phyloP scores from a whole-genome alignment of 441 rosid genomes.

The Hura crepitans region DNA sequence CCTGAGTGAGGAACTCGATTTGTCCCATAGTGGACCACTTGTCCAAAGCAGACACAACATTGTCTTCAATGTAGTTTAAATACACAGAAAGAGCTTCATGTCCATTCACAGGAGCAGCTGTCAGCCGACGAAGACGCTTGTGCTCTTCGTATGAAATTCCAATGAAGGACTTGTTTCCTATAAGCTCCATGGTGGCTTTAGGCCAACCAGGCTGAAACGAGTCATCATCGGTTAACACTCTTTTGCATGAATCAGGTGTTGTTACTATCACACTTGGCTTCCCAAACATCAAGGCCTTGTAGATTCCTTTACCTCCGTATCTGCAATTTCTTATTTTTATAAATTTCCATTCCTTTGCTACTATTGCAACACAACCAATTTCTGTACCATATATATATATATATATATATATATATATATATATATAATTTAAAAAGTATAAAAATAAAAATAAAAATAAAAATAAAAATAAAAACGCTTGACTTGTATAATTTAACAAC shows the following conservation, averaged over 20 bases:
- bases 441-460: too few relatives aligned
- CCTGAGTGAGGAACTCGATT: constrained; percentile 56
- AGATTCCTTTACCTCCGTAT: constrained; percentile 54
- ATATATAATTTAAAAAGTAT: too few relatives aligned
- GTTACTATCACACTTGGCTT: constrained; percentile 73
- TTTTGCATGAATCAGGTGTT: constrained; percentile 53
- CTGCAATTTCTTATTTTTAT: constrained; percentile 28
- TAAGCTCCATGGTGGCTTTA: constrained; percentile 49
- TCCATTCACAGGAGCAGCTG: constrained; percentile 77
- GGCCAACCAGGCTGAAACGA: constrained; percentile 89
- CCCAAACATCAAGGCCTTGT: constrained; percentile 86
- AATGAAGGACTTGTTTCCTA: constrained; percentile 73
- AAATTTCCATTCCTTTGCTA: too few relatives aligned
- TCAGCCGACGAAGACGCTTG: constrained; percentile 70
- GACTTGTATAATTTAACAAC: too few relatives aligned
- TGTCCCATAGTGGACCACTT: constrained; percentile 66
- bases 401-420: too few relatives aligned
- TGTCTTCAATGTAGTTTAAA: constrained; percentile 59
- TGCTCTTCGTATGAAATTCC: constrained; percentile 69
- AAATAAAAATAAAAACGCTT: too few relatives aligned
- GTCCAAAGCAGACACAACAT: constrained; percentile 45
- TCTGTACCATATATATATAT: too few relatives aligned
- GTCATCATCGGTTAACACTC: constrained; percentile 62
- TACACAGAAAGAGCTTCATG: constrained; percentile 67
- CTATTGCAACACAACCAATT: not conserved